Conservation (phyloP, 2,329 filamentous ascomycete species). For the Paraphoma sp. region DNA sequence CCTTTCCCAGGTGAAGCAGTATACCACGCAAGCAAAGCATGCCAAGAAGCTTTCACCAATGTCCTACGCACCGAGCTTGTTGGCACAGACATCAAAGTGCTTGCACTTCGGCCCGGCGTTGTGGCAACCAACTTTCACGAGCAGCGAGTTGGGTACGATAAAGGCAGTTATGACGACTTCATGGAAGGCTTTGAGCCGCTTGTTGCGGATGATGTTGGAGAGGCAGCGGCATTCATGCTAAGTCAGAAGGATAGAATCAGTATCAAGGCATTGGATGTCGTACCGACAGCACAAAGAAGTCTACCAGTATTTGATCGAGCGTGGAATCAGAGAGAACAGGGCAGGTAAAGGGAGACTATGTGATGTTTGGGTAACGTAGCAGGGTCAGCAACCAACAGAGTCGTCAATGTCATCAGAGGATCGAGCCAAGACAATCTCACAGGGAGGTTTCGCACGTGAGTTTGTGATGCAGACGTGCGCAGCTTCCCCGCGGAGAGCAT, state of each 20-base stretch:
- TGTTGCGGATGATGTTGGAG: constrained; percentile 52
- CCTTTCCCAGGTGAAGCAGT: constrained; percentile 59
- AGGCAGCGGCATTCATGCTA: constrained; percentile 54
- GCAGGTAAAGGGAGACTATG: constrained; percentile 7
- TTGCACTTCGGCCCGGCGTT: constrained; percentile 56
- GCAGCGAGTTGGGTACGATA: constrained; percentile 52
- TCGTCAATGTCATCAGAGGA: too few species aligned
- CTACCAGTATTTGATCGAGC: constrained; percentile 45
- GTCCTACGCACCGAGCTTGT: constrained; percentile 56
- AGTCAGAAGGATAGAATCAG: constrained; percentile 49
- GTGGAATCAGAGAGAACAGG: constrained; percentile 33
- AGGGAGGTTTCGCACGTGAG: not conserved
- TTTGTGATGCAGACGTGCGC: not conserved
- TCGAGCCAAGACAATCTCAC: too few species aligned
- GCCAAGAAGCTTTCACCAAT: constrained; percentile 59
- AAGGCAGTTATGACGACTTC: constrained; percentile 52
- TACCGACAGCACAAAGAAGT: constrained; percentile 52
- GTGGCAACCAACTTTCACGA: constrained; percentile 59
- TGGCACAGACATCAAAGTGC: constrained; percentile 56
- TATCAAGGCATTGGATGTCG: constrained; percentile 57
- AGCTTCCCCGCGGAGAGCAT: not conserved
- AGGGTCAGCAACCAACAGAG: not conserved
- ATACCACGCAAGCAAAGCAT: constrained; percentile 57
- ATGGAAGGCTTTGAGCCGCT: constrained; percentile 56
- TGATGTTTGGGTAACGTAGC: not conserved